phyloP scores from a whole-genome alignment of 805 yeast genomes.

The Barnettozyma botsteinii region DNA sequence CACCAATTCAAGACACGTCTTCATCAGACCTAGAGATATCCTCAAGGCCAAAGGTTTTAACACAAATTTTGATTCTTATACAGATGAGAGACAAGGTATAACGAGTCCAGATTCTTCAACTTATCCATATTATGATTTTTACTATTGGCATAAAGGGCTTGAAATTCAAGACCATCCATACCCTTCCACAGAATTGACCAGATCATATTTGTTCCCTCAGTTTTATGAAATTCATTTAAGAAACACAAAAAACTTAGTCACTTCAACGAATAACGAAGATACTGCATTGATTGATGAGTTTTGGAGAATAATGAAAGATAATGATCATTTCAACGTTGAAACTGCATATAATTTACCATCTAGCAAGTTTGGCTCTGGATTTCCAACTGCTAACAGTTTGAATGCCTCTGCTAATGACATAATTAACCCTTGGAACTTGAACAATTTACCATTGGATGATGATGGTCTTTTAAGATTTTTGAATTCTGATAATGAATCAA shows the following conservation, averaged over 20 bases:
- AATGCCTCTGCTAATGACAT: conserved; percentile 19
- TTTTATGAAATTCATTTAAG: conserved; percentile 51
- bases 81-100: conserved; percentile 38
- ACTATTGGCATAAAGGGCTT: conserved; percentile 37
- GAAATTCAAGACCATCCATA: conserved; percentile 35
- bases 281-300: conserved; percentile 20
- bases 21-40: conserved; percentile 39
- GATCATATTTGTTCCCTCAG: conserved; percentile 50
- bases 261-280: conserved; percentile 14
- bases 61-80: conserved; percentile 42
- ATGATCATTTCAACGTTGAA: conserved; percentile 37
- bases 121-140: conserved; percentile 36
- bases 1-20: conserved; percentile 40
- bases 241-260: conserved; percentile 27
- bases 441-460: conserved; percentile 45
- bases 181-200: conserved; percentile 37
- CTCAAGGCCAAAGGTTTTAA: conserved; percentile 47
- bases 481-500: conserved; percentile 36
- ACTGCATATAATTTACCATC: conserved; percentile 30
- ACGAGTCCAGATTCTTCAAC: conserved; percentile 30
- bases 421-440: conserved; percentile 48
- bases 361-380: conserved; percentile 36
- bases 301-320: conserved; percentile 11
- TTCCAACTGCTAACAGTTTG: conserved; percentile 17
- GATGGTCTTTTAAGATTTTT: conserved; percentile 43